Evolutionary conservation across 306 rosid species (phyloP), one percentile per base, ranked within the genome.

Genomic region (Acacia confusa): DNA sequence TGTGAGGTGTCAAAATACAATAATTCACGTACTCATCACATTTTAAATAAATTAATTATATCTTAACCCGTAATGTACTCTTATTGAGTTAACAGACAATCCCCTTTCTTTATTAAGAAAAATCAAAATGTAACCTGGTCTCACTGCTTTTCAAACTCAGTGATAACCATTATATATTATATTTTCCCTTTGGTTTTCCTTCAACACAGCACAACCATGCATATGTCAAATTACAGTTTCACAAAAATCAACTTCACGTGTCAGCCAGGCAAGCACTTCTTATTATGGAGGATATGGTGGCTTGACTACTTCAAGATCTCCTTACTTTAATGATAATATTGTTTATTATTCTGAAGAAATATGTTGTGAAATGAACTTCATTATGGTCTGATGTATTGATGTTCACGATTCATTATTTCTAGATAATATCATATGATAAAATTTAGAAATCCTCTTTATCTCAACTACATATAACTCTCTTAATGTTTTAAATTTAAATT

Each of bases 31-130:
- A 68, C 36, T 78, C 65, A 41, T 41, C 44, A 41, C 11, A 41
- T 41, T 41, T 41, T 41, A 9, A 41, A 43, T 7, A 40, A 41
- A 43, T 32, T 12, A 66, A 45, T 14, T 13, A 45, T 68, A 41
- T 84, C 82, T 78, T 81, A 60, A 50, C 61, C 22, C 69, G 27
- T 73, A 45, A 72, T 36, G 79, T 27, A 55, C 73, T 48, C 55
- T n/a, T 30, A 30, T 15, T 1, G 55, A 14, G 55, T 48, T 48
- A 13, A 14, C 55, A 48, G 17, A 48, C 8, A 16, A 48, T 48
- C 8, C 55, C 55, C 55, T 48, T 16, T 16, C n/a, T 16, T 48
- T 48, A 48, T 48, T 3, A 48, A 45, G 11, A 45, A 45, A 13
- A 9, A 9, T 43, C 14, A 43, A 43, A 43, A 43, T 43, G 47